Percentiles rank a stretch among this genome's conserved stretches.
Evolutionary conservation across 2,329 filamentous ascomycete species (phyloP).

Genomic region (Botrytis hyacinthi): DNA sequence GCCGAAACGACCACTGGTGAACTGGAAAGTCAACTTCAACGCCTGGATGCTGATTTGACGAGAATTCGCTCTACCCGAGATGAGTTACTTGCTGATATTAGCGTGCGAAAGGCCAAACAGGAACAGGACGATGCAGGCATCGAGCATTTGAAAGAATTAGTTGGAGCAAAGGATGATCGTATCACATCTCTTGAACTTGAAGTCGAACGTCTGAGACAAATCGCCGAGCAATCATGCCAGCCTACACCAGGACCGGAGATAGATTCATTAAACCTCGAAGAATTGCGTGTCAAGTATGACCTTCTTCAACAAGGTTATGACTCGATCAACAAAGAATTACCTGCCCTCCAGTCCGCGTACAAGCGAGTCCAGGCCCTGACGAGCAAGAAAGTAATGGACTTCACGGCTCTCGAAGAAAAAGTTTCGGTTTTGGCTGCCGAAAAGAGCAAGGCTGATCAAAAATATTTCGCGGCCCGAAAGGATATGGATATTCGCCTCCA

Average conservation of each 20-base stretch:
- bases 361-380: slow-evolving; percentile 84
- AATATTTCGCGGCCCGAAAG: slow-evolving; percentile 95
- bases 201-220: slow-evolving; percentile 65
- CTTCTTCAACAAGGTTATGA: slow-evolving; percentile 77
- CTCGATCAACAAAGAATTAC: slow-evolving; percentile 82
- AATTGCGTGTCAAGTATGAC: slow-evolving; percentile 70
- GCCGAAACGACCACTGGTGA: slow-evolving; percentile 70
- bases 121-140: slow-evolving; percentile 70
- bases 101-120: slow-evolving; percentile 73
- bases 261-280: slow-evolving; percentile 63
- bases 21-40: slow-evolving; percentile 76
- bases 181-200: slow-evolving; percentile 82
- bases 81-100: slow-evolving; percentile 78
- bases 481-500: slow-evolving; percentile 81
- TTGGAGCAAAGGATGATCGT: slow-evolving; percentile 73
- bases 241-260: slow-evolving; percentile 48
- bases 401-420: slow-evolving; percentile 73
- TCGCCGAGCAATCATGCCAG: slow-evolving; percentile 46
- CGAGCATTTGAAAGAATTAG: slow-evolving; percentile 76
- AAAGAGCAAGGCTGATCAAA: slow-evolving; percentile 95
- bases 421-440: slow-evolving; percentile 73
- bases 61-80: slow-evolving; percentile 82
- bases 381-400: slow-evolving; percentile 81
- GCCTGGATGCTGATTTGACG: slow-evolving; percentile 79
- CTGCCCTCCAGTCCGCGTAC: slow-evolving; percentile 86